A percentile compares a stretch with the other conserved stretches of the same genome.
These are phyloP conservation scores for Calonectria naviculata DNA, from an alignment of 2,329 filamentous ascomycete species.

Conservation along the genomic window DNA sequence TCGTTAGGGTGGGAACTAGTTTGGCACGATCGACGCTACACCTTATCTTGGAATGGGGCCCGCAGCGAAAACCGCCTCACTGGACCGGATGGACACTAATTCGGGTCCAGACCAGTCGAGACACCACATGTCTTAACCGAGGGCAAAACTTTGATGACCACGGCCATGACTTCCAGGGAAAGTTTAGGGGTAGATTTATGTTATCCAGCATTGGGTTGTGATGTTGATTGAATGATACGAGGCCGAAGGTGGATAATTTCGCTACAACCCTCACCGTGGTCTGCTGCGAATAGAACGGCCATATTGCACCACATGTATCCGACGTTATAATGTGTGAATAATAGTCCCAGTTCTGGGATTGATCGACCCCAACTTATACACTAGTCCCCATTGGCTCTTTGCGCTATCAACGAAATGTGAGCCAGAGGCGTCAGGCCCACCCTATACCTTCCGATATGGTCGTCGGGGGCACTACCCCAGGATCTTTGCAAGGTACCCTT, in stretches of 20 bases:
- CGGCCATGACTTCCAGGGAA: not conserved
- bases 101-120: not conserved
- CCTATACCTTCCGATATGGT: not conserved
- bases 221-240: not conserved
- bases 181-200: not conserved
- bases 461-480: too few species aligned
- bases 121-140: not conserved
- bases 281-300: too few species aligned
- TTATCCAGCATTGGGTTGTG: not conserved
- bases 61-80: not conserved
- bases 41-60: not conserved
- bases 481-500: too few species aligned
- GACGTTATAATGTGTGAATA: too few species aligned
- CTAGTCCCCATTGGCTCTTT: not conserved
- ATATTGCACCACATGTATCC: too few species aligned
- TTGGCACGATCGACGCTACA: not conserved
- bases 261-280: too few species aligned
- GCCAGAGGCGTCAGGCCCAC: not conserved
- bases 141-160: too few species aligned
- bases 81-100: not conserved
- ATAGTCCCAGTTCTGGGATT: not conserved
- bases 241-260: not conserved
- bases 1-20: constrained; percentile 2
- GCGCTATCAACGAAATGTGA: not conserved
- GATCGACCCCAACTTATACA: not conserved